These are phyloP conservation scores for Rhizopogon salebrosus DNA, from an alignment of 768 basidiomycete genomes.

Conservation along the genomic window DNA sequence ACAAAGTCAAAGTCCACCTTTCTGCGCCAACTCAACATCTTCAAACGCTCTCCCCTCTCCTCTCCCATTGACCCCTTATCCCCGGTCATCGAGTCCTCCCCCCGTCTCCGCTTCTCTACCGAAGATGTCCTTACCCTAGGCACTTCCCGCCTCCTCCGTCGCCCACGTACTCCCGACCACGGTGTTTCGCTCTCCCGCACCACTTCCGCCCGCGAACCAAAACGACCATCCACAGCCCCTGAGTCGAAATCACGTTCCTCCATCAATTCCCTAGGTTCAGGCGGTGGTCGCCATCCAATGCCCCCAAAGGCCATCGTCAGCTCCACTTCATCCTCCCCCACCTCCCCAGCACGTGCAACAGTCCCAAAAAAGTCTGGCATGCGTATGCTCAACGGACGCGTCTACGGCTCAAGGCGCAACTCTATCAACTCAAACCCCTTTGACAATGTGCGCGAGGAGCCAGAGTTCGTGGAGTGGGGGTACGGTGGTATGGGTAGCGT, in stretches of 20 bases:
- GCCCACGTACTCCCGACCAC: neutral
- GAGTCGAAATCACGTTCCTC: slow-evolving; percentile 19
- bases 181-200: neutral
- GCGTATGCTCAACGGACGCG: slow-evolving; percentile 80
- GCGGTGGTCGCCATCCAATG: slow-evolving; percentile 24
- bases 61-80: neutral
- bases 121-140: slow-evolving; percentile 28
- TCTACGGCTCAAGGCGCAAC: slow-evolving; percentile 56
- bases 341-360: neutral
- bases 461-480: slow-evolving; percentile 91
- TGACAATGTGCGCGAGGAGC: slow-evolving; percentile 56
- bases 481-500: slow-evolving; percentile 79
- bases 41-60: neutral
- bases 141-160: slow-evolving; percentile 23
- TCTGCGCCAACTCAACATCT: neutral
- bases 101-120: slow-evolving; percentile 1
- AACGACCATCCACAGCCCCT: neutral
- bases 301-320: slow-evolving; percentile 5
- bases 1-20: neutral
- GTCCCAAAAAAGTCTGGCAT: slow-evolving; percentile 30
- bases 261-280: slow-evolving; percentile 15
- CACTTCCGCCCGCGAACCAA: neutral
- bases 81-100: slow-evolving; percentile 2
- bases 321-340: neutral
- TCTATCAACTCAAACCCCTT: slow-evolving; percentile 47